Conservation (phyloP, 1,139 yeast species). For the Nakaseomyces kungkrabaensis region DNA sequence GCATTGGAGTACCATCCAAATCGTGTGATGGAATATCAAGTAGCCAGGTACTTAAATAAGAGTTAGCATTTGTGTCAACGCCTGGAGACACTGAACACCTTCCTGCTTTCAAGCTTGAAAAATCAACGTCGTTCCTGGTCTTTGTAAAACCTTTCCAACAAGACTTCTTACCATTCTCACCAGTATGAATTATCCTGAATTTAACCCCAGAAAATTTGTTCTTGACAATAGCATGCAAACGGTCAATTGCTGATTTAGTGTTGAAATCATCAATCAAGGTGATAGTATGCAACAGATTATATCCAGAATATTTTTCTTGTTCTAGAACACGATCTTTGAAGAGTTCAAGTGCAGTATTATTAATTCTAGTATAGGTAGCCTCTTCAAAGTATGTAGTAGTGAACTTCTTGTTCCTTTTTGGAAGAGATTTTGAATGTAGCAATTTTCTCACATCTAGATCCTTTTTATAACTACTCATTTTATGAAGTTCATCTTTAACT, state of each 20-base stretch:
- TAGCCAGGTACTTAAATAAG: slow-evolving; percentile 17
- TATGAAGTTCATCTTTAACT: slow-evolving; percentile 17
- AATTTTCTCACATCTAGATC: slow-evolving; percentile 22
- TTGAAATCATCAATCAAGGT: slow-evolving; percentile 26
- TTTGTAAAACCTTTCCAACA: slow-evolving; percentile 7
- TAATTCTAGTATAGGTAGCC: slow-evolving; percentile 19
- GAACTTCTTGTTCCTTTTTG: slow-evolving; percentile 20
- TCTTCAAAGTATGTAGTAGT: slow-evolving; percentile 28
- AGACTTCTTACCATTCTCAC: slow-evolving; percentile 8
- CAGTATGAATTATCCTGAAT: slow-evolving; percentile 22
- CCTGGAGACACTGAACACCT: not conserved
- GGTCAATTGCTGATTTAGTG: slow-evolving; percentile 13
- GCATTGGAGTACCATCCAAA: slow-evolving; percentile 12
- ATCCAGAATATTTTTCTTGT: slow-evolving; percentile 9
- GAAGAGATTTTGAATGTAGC: slow-evolving; percentile 24
- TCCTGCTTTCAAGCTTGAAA: not conserved
- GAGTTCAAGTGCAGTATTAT: slow-evolving; percentile 11
- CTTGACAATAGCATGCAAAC: slow-evolving; percentile 14
- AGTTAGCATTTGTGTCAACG: not conserved
- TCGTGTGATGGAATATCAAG: slow-evolving; percentile 15
- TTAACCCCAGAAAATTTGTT: slow-evolving; percentile 23
- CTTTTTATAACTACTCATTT: slow-evolving; percentile 2
- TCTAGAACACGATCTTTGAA: slow-evolving; percentile 12
- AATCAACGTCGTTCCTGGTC: not conserved
- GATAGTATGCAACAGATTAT: slow-evolving; percentile 23